Percentiles rank a stretch among this genome's conserved stretches.
Conservation (phyloP, 345 rosid species). For the Microthlaspi erraticum region DNA sequence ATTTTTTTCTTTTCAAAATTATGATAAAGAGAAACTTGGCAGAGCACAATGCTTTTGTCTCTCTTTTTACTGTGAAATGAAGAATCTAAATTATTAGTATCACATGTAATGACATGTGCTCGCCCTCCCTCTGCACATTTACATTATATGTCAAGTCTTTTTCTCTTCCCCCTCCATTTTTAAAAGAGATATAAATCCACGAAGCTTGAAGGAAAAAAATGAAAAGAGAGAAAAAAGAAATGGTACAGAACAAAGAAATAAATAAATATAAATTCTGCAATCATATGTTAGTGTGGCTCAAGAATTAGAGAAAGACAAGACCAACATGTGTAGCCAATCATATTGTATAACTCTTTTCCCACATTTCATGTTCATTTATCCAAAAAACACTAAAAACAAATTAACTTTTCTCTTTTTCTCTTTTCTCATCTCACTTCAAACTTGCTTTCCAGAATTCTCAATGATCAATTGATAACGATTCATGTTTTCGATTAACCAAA, state of each 20-base stretch:
- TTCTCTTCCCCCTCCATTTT: conserved; percentile 23
- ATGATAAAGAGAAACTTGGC: conserved; percentile 38
- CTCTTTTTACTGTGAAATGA: conserved; percentile 38
- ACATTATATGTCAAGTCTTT: conserved; percentile 43
- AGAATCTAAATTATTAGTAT: conserved; percentile 48
- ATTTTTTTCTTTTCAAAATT: neutral
- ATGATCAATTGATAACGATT: conserved; percentile 7
- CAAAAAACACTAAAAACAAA: conserved; percentile 20
- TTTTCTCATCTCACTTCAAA: conserved; percentile 7
- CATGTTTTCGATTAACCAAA: conserved; percentile 8
- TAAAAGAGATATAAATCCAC: conserved; percentile 10
- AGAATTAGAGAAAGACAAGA: conserved; percentile 46
- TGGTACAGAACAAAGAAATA: neutral
- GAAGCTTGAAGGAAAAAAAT: conserved; percentile 5
- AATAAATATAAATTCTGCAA: conserved; percentile 30
- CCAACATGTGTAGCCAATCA: conserved; percentile 43
- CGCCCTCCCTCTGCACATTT: conserved; percentile 44
- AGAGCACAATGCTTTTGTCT: conserved; percentile 40
- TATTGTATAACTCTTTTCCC: conserved; percentile 33
- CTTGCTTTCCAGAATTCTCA: conserved; percentile 29
- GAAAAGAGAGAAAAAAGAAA: conserved; percentile 8
- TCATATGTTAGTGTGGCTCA: conserved; percentile 45
- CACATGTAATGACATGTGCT: conserved; percentile 51
- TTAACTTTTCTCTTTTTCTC: too few relatives aligned
- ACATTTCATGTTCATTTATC: conserved; percentile 46